These are phyloP conservation scores for Furcasterigmium sp. DNA, from an alignment of 2,329 filamentous ascomycete species.

Conservation along the genomic window DNA sequence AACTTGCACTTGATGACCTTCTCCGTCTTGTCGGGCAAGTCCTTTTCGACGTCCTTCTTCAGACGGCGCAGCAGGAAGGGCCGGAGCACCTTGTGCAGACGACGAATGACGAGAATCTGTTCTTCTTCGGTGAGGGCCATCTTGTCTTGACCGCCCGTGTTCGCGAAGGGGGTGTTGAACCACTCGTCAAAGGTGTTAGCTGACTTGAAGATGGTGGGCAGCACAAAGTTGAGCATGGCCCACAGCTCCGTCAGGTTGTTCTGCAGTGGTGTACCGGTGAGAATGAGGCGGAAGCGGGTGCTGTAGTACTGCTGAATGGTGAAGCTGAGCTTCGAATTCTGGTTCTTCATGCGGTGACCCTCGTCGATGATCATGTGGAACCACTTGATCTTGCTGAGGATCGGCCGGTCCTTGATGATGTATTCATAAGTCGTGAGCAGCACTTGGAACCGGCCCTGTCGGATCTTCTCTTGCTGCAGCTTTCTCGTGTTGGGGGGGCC, in stretches of 20 bases:
- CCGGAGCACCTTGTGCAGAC: conserved; percentile 93
- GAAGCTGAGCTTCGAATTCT: conserved; percentile 89
- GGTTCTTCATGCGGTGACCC: conserved; percentile 99
- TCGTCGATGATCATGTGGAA: conserved; percentile 99
- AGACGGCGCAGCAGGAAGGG: conserved; percentile 96
- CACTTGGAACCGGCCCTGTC: conserved; percentile 93
- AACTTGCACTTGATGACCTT: conserved; percentile 99
- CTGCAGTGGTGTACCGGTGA: conserved; percentile 94
- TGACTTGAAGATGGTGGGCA: conserved; percentile 98
- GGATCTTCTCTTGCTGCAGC: conserved; percentile 86
- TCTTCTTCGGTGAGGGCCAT: conserved; percentile 99
- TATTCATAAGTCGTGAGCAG: conserved; percentile 97
- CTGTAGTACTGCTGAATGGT: conserved; percentile 94
- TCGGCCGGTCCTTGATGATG: conserved; percentile 95
- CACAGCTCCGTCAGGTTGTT: conserved; percentile 96
- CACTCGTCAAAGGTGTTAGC: conserved; percentile 98
- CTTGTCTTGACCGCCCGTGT: conserved; percentile 95
- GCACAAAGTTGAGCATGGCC: conserved; percentile 96
- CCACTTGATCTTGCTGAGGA: conserved; percentile 98
- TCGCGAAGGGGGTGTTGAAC: conserved; percentile 99
- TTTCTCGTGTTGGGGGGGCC: conserved; percentile 86
- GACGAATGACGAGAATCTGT: conserved; percentile 94
- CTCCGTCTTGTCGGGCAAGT: conserved; percentile 97
- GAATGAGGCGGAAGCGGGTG: conserved; percentile 90
- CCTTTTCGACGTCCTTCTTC: conserved; percentile 99